Evolutionary conservation across 495 filamentous ascomycete species (phyloP), one percentile per base, ranked within the genome.

Genomic region (Aspergillus ostianus): DNA sequence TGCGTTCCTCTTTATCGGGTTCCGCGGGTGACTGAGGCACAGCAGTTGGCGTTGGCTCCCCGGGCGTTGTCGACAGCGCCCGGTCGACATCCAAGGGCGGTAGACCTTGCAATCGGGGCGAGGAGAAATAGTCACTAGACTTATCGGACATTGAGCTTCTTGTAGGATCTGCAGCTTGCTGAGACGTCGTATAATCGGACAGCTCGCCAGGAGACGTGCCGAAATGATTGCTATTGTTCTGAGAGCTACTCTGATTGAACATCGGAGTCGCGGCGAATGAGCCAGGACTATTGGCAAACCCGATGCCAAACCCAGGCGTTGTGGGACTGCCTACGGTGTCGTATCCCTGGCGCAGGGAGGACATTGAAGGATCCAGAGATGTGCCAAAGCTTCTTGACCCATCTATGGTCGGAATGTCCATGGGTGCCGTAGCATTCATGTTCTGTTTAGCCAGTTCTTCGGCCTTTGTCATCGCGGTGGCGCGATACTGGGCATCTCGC

Each of bases 241-340:
- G 36, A 41, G 36, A 41, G 10, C 36, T 36, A 59, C 26, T 64
- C 63, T 32, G 73, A 59, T 29, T 69, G 60, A 63, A 63, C 62
- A 53, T 55, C 15, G 60, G 70, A 41, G 65, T 72, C 58, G 26
- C 36, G 10, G 36, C 67, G 62, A 62, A 36, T 18, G 57, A 58
- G 12, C 65, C 68, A 6, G 92, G 91, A 41, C 90, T 92, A 45
- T 57, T 63, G n/a, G 90, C 93, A 53, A 90, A 70, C 9, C 87
- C 89, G 66, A 96, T 96, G 4, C 76, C 79, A 61, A 93, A 74
- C 0, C 91, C 91, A 3, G 92, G 89, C 3, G 90, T 93, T n/a
- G 75, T 60, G 66, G 85, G 69, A 64, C 82, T 74, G 64, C 78
- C 66, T 63, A 81, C 57, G n/a, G 72, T 67, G 12, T 86, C 82